phyloP scores from a whole-genome alignment of 345 rosid species.

The Eucalyptus virginea region DNA sequence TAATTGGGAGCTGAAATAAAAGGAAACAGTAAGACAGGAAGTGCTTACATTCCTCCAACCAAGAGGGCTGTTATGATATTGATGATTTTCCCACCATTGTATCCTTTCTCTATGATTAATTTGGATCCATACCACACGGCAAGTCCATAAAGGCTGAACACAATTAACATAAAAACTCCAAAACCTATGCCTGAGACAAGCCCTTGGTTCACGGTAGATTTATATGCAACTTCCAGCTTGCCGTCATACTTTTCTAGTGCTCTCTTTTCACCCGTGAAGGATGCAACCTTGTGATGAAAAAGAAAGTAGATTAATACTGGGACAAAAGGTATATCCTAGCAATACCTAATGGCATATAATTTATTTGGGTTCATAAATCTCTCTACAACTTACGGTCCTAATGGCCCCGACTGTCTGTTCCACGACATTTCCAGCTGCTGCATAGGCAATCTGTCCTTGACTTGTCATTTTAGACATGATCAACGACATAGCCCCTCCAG shows the following conservation, averaged over 20 bases:
- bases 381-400: conserved; percentile 47
- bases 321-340: background rate
- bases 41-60: conserved; percentile 70
- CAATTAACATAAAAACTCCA: conserved; percentile 28
- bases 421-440: conserved; percentile 76
- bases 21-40: background rate
- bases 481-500: conserved; percentile 43
- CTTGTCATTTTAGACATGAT: conserved; percentile 62
- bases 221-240: conserved; percentile 49
- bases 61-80: conserved; percentile 52
- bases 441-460: conserved; percentile 70
- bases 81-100: conserved; percentile 68
- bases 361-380: background rate
- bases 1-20: background rate
- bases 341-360: background rate
- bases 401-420: conserved; percentile 80
- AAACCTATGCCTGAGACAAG: conserved; percentile 60
- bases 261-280: conserved; percentile 81
- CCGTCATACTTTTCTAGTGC: conserved; percentile 46
- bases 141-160: conserved; percentile 42
- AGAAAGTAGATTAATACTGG: background rate
- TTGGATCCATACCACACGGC: conserved; percentile 71
- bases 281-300: conserved; percentile 38
- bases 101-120: conserved; percentile 49
- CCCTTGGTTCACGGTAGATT: conserved; percentile 48